phyloP scores from a whole-genome alignment of 352 stramenopile species.

The Albugo candida region DNA sequence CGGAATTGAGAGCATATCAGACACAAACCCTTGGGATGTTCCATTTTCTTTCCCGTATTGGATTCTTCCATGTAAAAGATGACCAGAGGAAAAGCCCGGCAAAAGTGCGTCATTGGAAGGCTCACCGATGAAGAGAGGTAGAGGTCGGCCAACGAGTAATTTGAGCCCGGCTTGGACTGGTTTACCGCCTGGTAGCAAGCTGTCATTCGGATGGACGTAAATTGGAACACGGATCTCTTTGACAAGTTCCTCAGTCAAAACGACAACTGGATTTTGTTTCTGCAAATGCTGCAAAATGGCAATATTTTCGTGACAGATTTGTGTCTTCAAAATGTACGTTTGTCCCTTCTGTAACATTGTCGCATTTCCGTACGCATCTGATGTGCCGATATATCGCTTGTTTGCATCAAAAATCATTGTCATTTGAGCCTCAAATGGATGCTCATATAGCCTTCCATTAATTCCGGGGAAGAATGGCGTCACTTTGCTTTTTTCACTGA shows the following conservation, averaged over 20 bases:
- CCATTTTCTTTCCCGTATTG: conserved; percentile 60
- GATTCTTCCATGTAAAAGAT: conserved; percentile 45
- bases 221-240: conserved; percentile 46
- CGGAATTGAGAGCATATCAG: background rate
- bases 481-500: conserved; percentile 34
- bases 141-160: background rate
- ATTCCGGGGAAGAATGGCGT: conserved; percentile 58
- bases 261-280: conserved; percentile 58
- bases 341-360: conserved; percentile 75
- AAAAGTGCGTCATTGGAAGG: conserved; percentile 53
- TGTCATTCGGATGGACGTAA: conserved; percentile 46
- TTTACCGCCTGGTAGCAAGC: conserved; percentile 28
- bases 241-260: conserved; percentile 50
- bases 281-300: conserved; percentile 63
- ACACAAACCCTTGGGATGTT: conserved; percentile 20
- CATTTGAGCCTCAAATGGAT: conserved; percentile 81
- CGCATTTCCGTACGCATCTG: conserved; percentile 67
- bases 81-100: conserved; percentile 23
- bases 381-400: conserved; percentile 78
- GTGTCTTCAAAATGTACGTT: conserved; percentile 40
- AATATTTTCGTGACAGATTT: conserved; percentile 71
- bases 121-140: conserved; percentile 59
- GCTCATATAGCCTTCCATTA: conserved; percentile 84
- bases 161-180: conserved; percentile 13
- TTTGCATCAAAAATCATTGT: conserved; percentile 88